These are phyloP conservation scores for Sphaerostilbella broomeana DNA, from an alignment of 2,329 filamentous ascomycete genomes.

Conservation along the genomic window DNA sequence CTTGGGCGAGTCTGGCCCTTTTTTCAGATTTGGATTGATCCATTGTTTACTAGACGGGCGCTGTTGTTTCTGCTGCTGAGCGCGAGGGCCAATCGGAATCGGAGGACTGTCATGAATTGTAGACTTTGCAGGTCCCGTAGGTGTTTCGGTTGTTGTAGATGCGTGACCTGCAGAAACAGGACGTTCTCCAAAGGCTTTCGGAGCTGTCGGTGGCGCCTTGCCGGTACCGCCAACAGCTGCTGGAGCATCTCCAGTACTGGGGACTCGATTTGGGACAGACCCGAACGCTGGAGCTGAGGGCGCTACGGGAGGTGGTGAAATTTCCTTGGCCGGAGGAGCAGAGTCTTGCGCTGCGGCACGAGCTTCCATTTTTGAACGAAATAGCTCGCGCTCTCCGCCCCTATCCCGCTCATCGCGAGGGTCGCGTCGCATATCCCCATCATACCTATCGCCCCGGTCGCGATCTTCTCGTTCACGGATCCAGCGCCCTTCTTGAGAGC, in stretches of 20 bases:
- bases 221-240: constrained; percentile 26
- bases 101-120: constrained; percentile 36
- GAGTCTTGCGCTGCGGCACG: constrained; percentile 46
- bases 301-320: constrained; percentile 51
- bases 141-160: constrained; percentile 29
- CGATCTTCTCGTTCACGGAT: constrained; percentile 50
- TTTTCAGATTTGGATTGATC: constrained; percentile 50
- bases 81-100: constrained; percentile 49
- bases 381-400: constrained; percentile 37
- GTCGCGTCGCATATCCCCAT: constrained; percentile 36
- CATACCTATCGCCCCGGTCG: constrained; percentile 39
- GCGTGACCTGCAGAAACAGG: constrained; percentile 37
- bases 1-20: constrained; percentile 47
- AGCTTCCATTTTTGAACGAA: constrained; percentile 44
- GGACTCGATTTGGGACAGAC: constrained; percentile 43
- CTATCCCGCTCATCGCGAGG: constrained; percentile 42
- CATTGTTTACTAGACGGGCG: constrained; percentile 53
- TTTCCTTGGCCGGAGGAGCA: constrained; percentile 40
- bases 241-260: constrained; percentile 27
- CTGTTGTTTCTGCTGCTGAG: constrained; percentile 40
- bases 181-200: constrained; percentile 46
- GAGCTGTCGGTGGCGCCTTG: constrained; percentile 49
- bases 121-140: constrained; percentile 37
- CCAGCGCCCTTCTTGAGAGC: constrained; percentile 59
- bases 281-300: constrained; percentile 54